phyloP scores from a whole-genome alignment of 148 eudicot genomes.

The Suaeda aralocaspica region DNA sequence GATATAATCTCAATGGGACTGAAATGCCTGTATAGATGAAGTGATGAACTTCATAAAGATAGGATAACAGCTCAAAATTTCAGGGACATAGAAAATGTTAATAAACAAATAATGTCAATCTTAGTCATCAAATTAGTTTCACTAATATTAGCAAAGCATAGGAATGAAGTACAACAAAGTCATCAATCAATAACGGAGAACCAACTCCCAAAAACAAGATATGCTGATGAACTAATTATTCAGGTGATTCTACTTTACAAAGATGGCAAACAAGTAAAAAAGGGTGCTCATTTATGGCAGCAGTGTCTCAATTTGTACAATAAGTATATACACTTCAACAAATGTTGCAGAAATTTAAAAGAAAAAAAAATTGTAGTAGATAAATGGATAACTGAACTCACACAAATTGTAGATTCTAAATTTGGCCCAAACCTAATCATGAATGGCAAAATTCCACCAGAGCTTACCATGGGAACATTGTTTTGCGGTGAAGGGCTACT shows the following conservation, averaged over 20 bases:
- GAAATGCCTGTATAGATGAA: too few relatives aligned
- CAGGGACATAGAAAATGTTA: too few relatives aligned
- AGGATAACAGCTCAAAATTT: neutral
- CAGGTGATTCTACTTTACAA: constrained; percentile 29
- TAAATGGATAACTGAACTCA: constrained; percentile 28
- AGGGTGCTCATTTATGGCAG: constrained; percentile 31
- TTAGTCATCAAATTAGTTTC: neutral
- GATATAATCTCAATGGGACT: too few relatives aligned
- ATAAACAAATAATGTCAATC: too few relatives aligned
- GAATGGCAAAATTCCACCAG: constrained; percentile 29
- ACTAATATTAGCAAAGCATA: too few relatives aligned
- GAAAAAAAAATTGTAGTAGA: constrained; percentile 20
- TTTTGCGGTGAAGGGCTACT: constrained; percentile 16
- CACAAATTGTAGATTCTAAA: constrained; percentile 17
- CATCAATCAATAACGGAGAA: neutral
- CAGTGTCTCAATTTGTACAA: constrained; percentile 40
- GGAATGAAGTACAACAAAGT: neutral
- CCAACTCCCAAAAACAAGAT: neutral
- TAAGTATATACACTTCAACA: constrained; percentile 41
- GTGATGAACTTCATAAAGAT: neutral
- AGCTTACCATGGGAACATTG: constrained; percentile 11
- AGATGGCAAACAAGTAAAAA: constrained; percentile 22
- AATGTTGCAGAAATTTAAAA: constrained; percentile 12
- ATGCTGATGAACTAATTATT: constrained; percentile 20
- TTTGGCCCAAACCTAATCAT: constrained; percentile 20